Base-by-base conservation (phyloP, 495 filamentous ascomycete genomes). In the Aspergillus homomorphus region DNA sequence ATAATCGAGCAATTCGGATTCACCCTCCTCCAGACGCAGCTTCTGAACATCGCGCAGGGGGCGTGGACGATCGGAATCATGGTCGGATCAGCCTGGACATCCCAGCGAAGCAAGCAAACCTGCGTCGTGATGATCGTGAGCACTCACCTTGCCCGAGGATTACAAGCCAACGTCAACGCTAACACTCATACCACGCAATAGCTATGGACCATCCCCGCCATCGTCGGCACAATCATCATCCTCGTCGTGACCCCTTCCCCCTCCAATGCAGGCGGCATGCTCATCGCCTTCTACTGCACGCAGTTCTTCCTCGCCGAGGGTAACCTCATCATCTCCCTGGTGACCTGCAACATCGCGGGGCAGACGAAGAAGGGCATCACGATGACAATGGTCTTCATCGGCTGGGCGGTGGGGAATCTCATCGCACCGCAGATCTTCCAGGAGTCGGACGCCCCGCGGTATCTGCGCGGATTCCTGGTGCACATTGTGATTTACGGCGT, bases 351-450 rank as follows among this genome's bases (percentile, higher is more conserved):
- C 49, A 73, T 85, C 2, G 81, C 80, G 1, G 84, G 84, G 8
- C 85, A 84, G 66, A 84, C 84, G 1, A 87, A 87, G 69, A 86
- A 86, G 54, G 64, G 69, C 7, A 61, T 69, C 4, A 68, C 71
- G 1, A 69, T 72, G 45, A 69, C 66, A 16, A 52, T 66, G 18
- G 45, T 62, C 19, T 71, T 73, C 41, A 56, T 71, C 43, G 63
- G 52, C 8, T 73, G 62, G 61, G 58, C 63, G 48, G 69, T 63
- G 15, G 70, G 70, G 1, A 73, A 71, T 46, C 44, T 64, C 0
- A 67, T 65, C 15, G 70, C 64, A 0, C 84, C 84, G 12, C 61
- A 61, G 60, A 45, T 66, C 16, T 71, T 71, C 43, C 64, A 54
- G 28, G 24, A 56, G 3, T 50, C 44, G n/a, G 67, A 73, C 45